Conservation (phyloP, 202 grass and related monocot species). For the Schoenoplectus triqueter region DNA sequence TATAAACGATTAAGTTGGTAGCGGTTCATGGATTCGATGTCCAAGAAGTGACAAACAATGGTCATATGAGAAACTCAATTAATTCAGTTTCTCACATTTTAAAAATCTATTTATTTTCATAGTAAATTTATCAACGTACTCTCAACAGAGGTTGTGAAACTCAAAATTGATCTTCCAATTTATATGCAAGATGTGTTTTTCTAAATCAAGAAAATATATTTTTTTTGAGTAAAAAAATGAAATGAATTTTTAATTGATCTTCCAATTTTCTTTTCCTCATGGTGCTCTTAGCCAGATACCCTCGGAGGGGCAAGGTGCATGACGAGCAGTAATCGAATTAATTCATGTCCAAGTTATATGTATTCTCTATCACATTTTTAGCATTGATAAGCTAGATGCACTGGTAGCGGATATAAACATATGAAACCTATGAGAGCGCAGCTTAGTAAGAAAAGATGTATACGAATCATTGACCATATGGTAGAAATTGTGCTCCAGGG, state of each 20-base stretch:
- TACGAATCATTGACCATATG: no score
- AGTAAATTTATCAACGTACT: not conserved
- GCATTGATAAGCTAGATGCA: slow-evolving; percentile 9
- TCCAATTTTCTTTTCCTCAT: not conserved
- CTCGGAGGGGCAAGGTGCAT: not conserved
- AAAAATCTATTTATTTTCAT: not conserved
- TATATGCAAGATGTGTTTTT: no score
- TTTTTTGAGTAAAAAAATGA: no score
- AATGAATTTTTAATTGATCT: not conserved
- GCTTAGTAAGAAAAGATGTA: not conserved
- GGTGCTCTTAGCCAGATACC: not conserved
- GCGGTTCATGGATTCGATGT: not conserved
- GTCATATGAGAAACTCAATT: no score
- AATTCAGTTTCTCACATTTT: not conserved
- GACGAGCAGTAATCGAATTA: not conserved
- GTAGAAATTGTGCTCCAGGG: no score
- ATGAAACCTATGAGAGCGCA: slow-evolving; percentile 4
- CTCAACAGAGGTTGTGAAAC: not conserved
- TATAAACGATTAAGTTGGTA: not conserved
- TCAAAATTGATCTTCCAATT: not conserved
- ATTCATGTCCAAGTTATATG: not conserved
- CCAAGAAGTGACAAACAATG: no score
- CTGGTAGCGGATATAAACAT: not conserved
- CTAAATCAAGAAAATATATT: not conserved
- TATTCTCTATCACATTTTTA: not conserved